A percentile compares a stretch with the other conserved stretches of the same genome.
Evolutionary conservation across 192 early-diverging fungal genomes (phyloP).

Genomic region (Lunasporangiospora selenospora): DNA sequence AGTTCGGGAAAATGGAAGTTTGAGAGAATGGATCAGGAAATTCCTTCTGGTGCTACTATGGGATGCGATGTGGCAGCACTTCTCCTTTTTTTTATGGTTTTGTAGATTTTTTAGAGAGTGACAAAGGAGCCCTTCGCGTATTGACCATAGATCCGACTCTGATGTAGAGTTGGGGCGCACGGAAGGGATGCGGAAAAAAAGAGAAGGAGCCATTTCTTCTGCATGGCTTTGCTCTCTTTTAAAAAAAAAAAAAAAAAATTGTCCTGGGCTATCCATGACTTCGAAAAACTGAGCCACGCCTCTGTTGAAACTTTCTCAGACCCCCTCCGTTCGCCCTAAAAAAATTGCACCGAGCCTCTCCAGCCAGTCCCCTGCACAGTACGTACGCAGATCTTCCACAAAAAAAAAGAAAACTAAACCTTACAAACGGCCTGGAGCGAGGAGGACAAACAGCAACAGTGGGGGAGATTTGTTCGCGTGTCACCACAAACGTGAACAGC

Average conservation of each 20-base stretch:
- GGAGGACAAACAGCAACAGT: no score
- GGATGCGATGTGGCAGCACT: not conserved
- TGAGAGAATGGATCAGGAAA: not conserved
- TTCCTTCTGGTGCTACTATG: conserved; percentile 32
- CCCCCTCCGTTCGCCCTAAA: no score
- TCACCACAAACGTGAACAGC: no score
- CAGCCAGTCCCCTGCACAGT: no score
- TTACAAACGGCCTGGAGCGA: no score
- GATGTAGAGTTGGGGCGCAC: not conserved
- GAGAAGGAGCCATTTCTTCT: not conserved
- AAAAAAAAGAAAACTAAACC: no score
- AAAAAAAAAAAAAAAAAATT: conserved; percentile 15
- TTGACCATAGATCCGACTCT: not conserved
- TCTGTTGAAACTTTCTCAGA: no score
- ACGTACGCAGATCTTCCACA: no score
- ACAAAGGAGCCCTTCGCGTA: conserved; percentile 5
- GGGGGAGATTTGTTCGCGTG: no score
- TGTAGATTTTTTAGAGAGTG: not conserved
- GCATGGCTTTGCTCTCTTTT: not conserved
- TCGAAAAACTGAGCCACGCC: no score
- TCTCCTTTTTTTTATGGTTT: not conserved
- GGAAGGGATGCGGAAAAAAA: conserved; percentile 12
- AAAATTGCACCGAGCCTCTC: conserved; percentile 2
- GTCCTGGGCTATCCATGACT: no score
- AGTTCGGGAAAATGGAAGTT: not conserved